Percentiles rank a stretch among this genome's conserved stretches.
These are phyloP conservation scores for Galeopsis tetrahit DNA, from an alignment of 257 asterid species.

Conservation along the genomic window DNA sequence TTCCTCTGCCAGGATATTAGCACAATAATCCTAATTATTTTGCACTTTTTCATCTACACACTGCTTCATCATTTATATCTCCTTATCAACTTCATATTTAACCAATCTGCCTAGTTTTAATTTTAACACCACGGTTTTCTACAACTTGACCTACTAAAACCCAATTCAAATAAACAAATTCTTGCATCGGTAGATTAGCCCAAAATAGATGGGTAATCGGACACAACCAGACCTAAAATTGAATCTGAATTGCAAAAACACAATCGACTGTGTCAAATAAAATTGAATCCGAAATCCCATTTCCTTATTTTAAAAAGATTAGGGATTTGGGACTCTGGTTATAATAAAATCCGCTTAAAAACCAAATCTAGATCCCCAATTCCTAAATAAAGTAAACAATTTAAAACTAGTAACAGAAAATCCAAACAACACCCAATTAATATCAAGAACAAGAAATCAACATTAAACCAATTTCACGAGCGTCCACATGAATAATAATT, in stretches of 20 bases:
- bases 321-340: background rate
- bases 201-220: too few species aligned
- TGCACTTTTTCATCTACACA: background rate
- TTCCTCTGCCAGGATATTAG: conserved; percentile 56
- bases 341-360: background rate
- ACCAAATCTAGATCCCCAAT: background rate
- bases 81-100: conserved; percentile 4
- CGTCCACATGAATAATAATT: background rate
- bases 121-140: conserved; percentile 19
- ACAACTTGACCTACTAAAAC: conserved; percentile 18
- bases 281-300: background rate
- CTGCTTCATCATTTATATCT: conserved; percentile 12
- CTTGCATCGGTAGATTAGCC: background rate
- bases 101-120: background rate
- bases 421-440: background rate
- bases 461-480: conserved; percentile 16
- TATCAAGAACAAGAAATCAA: conserved; percentile 17
- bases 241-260: too few species aligned
- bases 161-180: background rate
- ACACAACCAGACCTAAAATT: conserved; percentile 40
- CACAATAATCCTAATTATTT: background rate
- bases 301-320: background rate
- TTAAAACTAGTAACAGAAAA: background rate
- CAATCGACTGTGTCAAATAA: background rate
- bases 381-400: conserved; percentile 9